A percentile compares a stretch with the other conserved stretches of the same genome.
These are phyloP conservation scores for Coffea canephora DNA, from an alignment of 257 asterid genomes.

Conservation along the genomic window DNA sequence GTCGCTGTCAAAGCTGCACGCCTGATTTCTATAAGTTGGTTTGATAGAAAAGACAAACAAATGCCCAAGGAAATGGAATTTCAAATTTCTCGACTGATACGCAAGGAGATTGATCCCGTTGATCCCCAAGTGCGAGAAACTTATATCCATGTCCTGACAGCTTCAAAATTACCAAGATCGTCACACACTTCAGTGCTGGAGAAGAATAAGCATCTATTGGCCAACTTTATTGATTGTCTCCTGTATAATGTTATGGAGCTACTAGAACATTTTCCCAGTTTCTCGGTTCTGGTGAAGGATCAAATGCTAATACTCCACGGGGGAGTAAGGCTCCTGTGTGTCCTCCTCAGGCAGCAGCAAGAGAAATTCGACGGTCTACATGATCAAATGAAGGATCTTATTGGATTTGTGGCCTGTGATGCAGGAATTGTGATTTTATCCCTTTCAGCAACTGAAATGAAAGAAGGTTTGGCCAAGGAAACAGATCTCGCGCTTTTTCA, in stretches of 20 bases:
- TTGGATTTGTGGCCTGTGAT: too few relatives aligned
- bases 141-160: slow-evolving; percentile 2
- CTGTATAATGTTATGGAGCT: slow-evolving; percentile 1
- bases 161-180: background rate
- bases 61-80: background rate
- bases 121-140: background rate
- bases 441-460: too few relatives aligned
- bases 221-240: slow-evolving; percentile 5
- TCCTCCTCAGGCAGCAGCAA: background rate
- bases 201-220: background rate
- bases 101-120: slow-evolving; percentile 6
- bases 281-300: background rate
- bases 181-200: background rate
- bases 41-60: background rate
- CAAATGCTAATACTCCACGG: background rate
- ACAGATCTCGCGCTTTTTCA: too few relatives aligned
- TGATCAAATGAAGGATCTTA: background rate
- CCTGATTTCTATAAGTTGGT: background rate
- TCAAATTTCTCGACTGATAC: background rate
- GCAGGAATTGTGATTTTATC: too few relatives aligned
- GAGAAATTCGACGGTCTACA: background rate
- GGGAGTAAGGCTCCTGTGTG: slow-evolving; percentile 3
- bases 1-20: background rate
- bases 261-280: too few relatives aligned
- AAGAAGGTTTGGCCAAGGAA: too few relatives aligned